Percentiles rank a stretch among this genome's conserved stretches.
Evolutionary conservation across 805 yeast genomes (phyloP).

Genomic region (Torulaspora franciscae): DNA sequence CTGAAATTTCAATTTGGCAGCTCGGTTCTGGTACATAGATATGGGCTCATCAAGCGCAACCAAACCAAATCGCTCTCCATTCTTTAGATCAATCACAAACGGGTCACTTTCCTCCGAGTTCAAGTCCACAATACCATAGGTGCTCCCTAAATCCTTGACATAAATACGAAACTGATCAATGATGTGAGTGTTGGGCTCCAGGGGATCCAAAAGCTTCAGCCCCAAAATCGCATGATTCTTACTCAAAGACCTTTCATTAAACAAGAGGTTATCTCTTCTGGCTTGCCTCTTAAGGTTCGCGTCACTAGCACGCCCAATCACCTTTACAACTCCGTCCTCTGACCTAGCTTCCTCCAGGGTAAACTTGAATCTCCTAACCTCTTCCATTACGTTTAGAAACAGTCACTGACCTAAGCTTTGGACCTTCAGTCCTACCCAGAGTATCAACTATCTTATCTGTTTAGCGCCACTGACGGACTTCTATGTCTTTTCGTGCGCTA

Average conservation of each 20-base stretch:
- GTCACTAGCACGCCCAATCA: conserved; percentile 22
- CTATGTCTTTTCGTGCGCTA: background rate
- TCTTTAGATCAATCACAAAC: conserved; percentile 24
- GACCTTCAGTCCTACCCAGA: background rate
- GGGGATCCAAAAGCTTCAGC: conserved; percentile 18
- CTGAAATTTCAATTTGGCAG: conserved; percentile 25
- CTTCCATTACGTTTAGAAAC: conserved; percentile 9
- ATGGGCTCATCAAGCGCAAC: conserved; percentile 16
- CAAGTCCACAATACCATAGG: conserved; percentile 26
- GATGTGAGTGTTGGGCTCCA: conserved; percentile 9
- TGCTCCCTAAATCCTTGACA: conserved; percentile 22
- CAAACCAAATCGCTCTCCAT: conserved; percentile 28
- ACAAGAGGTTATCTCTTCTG: conserved; percentile 19
- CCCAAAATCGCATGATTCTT: conserved; percentile 25
- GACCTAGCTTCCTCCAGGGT: conserved; percentile 15
- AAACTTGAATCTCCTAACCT: conserved; percentile 13
- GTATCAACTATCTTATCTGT: background rate
- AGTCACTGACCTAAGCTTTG: no score
- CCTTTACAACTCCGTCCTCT: conserved; percentile 15
- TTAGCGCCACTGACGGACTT: conserved; percentile 8
- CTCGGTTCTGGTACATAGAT: conserved; percentile 17
- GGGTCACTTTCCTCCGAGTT: conserved; percentile 19
- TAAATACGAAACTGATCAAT: conserved; percentile 23
- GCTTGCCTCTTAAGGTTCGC: conserved; percentile 16
- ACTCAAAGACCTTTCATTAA: conserved; percentile 21